Base-by-base conservation (phyloP, 257 asterid species). In the Ilex aquifolium region DNA sequence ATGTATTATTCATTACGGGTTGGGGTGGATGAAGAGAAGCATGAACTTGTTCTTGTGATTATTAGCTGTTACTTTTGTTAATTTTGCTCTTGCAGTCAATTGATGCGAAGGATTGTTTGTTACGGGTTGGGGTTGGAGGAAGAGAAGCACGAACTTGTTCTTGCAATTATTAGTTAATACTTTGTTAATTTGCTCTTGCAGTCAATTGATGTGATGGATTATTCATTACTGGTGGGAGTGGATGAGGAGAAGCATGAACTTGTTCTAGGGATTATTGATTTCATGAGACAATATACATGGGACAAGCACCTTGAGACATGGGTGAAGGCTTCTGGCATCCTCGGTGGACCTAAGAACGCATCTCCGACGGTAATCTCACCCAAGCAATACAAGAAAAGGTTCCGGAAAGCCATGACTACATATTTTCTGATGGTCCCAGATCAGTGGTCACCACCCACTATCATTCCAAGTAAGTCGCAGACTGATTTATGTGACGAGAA, bases 371-470 rank as follows among this genome's bases (percentile, higher is more conserved):
- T 46, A 14, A 46, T 46, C n/a, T 46, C n/a, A 11, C 52, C 52
- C 52, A 46, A 46, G 13, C 13, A 46, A 14, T 46, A 46, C 52
- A 46, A 46, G n/a, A 46, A 46, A 12, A 46, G 52, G n/a, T 46
- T 46, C n/a, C 6, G 52, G 3, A 46, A 46, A 46, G 52, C 52
- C 52, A 46, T 46, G 52, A 46, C 13, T 46, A 46, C 52, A 7
- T 46, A 46, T 46, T 46, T 46, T 46, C 52, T 46, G 52, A 46
- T 46, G 52, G n/a, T 46, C n/a, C 52, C 52, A 46, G 52, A 46
- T 46, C 52, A 46, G 52, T 46, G 52, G 52, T 46, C 52, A 10
- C 52, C 52, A 0, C 52, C 52, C 11, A 46, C 4, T 10, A 14
- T 46, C n/a, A 46, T 46, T 46, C 52, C 52, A 14, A 46, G n/a